These are phyloP conservation scores for Erysimum cheiri DNA, from an alignment of 441 rosid genomes.

Conservation along the genomic window DNA sequence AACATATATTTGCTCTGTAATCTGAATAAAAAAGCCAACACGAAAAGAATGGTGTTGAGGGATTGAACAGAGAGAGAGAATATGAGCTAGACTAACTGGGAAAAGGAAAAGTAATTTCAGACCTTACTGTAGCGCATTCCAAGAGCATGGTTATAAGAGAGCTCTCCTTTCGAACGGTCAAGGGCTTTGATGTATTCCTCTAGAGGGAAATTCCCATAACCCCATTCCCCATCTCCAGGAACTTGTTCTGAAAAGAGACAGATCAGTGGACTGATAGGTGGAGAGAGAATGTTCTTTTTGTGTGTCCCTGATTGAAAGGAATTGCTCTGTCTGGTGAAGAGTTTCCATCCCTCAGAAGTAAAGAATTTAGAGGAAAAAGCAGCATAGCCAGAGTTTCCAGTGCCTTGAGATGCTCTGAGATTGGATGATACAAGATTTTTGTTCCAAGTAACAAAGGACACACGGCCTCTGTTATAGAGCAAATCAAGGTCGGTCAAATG, in stretches of 20 bases:
- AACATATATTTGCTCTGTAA: constrained; percentile 88
- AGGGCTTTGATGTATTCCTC: constrained; percentile 91
- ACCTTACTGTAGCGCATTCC: constrained; percentile 97
- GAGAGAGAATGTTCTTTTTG: constrained; percentile 47
- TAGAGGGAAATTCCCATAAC: constrained; percentile 83
- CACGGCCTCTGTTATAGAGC: constrained; percentile 77
- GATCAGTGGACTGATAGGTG: constrained; percentile 60
- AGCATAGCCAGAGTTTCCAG: constrained; percentile 77
- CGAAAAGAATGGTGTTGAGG: constrained; percentile 23
- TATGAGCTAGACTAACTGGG: not conserved
- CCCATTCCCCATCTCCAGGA: constrained; percentile 90
- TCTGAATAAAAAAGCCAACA: constrained; percentile 55
- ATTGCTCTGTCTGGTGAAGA: constrained; percentile 53
- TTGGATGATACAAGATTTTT: constrained; percentile 59
- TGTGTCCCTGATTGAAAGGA: constrained; percentile 42
- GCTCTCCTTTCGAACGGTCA: constrained; percentile 92
- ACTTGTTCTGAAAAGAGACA: constrained; percentile 76
- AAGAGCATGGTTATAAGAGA: constrained; percentile 80
- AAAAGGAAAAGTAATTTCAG: constrained; percentile 31
- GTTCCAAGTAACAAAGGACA: constrained; percentile 80
- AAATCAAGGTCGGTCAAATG: constrained; percentile 60
- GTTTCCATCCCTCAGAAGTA: constrained; percentile 64
- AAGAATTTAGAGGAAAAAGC: constrained; percentile 77
- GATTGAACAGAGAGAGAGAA: constrained; percentile 16
- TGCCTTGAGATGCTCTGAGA: constrained; percentile 53